phyloP scores from a whole-genome alignment of 1,284 basidiomycete species.

The Flammula alnicola region DNA sequence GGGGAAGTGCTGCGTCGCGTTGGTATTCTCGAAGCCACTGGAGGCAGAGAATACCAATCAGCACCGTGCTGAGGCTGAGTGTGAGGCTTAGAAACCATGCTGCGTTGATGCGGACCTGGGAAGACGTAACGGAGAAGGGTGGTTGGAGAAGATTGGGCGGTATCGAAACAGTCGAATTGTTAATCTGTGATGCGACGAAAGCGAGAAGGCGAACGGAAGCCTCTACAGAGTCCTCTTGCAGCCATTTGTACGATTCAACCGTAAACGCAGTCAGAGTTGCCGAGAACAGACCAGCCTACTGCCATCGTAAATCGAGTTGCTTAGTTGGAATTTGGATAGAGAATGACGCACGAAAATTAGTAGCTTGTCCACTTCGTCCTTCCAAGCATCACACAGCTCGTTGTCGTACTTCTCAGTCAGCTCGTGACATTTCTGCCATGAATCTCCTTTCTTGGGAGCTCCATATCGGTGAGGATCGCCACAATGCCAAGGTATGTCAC shows the following conservation, averaged over 20 bases:
- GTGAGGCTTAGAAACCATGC: constrained; percentile 30
- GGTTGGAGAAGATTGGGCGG: constrained; percentile 5
- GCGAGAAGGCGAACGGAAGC: constrained; percentile 23
- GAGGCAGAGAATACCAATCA: constrained; percentile 30
- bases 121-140: constrained; percentile 20
- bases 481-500: constrained; percentile 27
- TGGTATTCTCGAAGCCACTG: constrained; percentile 32
- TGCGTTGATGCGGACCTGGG: constrained; percentile 27
- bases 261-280: constrained; percentile 30
- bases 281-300: constrained; percentile 32
- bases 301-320: neutral
- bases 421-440: constrained; percentile 29
- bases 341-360: constrained; percentile 30
- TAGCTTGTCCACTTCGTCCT: constrained; percentile 33
- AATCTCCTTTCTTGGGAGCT: constrained; percentile 22
- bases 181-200: constrained; percentile 21
- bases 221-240: constrained; percentile 24
- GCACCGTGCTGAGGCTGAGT: constrained; percentile 28
- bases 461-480: constrained; percentile 28
- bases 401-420: constrained; percentile 32
- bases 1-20: constrained; percentile 27
- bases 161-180: constrained; percentile 11
- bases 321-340: neutral
- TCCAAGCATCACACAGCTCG: constrained; percentile 33
- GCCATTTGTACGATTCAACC: constrained; percentile 29